Evolutionary conservation across 768 basidiomycete species (phyloP), one percentile per base, ranked within the genome.

Genomic region (Suillus luteus): DNA sequence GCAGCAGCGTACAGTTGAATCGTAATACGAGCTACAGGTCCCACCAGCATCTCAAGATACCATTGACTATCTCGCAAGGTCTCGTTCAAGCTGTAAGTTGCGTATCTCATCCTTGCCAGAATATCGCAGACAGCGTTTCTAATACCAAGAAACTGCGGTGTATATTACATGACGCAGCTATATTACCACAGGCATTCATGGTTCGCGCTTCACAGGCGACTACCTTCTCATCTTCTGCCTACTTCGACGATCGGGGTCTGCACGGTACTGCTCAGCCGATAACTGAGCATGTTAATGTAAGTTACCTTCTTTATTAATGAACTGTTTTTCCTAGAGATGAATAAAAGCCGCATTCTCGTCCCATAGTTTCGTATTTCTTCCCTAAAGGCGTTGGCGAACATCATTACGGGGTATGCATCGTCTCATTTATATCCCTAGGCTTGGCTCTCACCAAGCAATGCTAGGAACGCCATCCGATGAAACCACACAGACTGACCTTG

Each of bases 391-490:
- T 98, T 2, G 97, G 97, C 3, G 89, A 92, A 66, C 93, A 95
- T 74, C 97, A 99, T 74, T 99, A 98, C 80, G 96, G 96, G 66
- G 96, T 96, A 78, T 62, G 87, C 78, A 27, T 8, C 22, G 43
- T 52, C 49, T 27, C 35, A 17, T 33, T 15, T 8, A 2, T 14
- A 37, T 49, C 62, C 40, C 46, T 62, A 41, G 24, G 49, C 31
- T 35, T 51, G 51, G 61, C 55, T 48, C 52, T 55, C 51, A 66
- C 61, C 62, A 64, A 55, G 49, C 48, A 11, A 35, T 46, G 31
- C 59, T 69, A 99, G 96, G 95, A 97, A 85, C 86, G 91, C 55
- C 96, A 99, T 78, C 96, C 96, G 2, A 99, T 99, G 96, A 97
- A 98, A 75, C 96, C 96, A 5, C 95, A 97, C 70, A 85, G 96